These are phyloP conservation scores for Trichocladium antarcticum DNA, from an alignment of 495 filamentous ascomycete species.

Conservation along the genomic window DNA sequence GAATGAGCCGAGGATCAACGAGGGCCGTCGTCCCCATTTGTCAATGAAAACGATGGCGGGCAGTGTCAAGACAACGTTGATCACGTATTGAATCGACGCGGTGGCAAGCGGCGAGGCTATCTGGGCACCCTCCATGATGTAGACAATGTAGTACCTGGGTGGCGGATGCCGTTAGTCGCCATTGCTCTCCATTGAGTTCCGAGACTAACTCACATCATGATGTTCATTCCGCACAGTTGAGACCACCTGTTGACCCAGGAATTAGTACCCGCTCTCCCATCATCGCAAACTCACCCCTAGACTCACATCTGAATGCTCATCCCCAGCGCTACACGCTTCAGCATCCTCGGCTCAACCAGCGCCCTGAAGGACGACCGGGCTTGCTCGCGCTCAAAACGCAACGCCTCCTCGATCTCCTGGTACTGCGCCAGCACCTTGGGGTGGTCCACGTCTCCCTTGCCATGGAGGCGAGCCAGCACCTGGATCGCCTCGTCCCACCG, in stretches of 20 bases:
- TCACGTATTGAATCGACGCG: constrained; percentile 66
- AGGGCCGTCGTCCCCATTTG: constrained; percentile 62
- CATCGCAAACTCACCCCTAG: neutral
- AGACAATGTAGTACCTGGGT: constrained; percentile 56
- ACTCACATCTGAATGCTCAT: constrained; percentile 59
- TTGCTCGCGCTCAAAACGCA: constrained; percentile 52
- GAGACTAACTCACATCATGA: constrained; percentile 43
- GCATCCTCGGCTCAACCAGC: constrained; percentile 50
- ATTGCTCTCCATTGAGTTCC: neutral
- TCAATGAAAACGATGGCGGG: constrained; percentile 68
- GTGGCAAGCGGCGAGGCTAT: constrained; percentile 55
- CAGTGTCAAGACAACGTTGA: constrained; percentile 54
- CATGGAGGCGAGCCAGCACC: constrained; percentile 56
- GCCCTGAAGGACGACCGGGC: constrained; percentile 45
- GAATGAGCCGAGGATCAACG: constrained; percentile 64
- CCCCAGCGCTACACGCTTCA: constrained; percentile 58
- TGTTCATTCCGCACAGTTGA: constrained; percentile 64
- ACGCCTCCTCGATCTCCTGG: constrained; percentile 54
- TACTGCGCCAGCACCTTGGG: constrained; percentile 55
- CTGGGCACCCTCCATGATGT: constrained; percentile 61
- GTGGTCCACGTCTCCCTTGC: constrained; percentile 46
- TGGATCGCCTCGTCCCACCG: constrained; percentile 62
- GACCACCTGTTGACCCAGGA: no score
- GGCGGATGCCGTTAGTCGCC: neutral
- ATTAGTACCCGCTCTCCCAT: no score